Evolutionary conservation across 805 yeast genomes (phyloP).

Genomic region (Candida tallmaniae): DNA sequence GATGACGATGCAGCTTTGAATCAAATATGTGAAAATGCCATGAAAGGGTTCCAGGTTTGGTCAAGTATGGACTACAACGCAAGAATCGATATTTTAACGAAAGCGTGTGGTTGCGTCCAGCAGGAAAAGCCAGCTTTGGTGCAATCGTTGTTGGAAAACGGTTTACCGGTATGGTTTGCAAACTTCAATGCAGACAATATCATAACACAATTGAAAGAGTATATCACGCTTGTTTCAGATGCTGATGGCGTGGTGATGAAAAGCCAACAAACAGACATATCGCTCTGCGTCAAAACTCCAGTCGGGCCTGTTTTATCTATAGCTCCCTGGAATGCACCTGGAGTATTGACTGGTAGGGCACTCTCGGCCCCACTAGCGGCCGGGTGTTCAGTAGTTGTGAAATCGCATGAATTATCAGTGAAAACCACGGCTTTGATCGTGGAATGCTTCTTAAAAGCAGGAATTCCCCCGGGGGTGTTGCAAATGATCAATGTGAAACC

Average conservation of each 20-base stretch:
- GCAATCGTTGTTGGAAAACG: constrained; percentile 19
- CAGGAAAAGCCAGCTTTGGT: neutral
- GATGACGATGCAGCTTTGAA: constrained; percentile 3
- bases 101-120: constrained; percentile 6
- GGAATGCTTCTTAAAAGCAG: constrained; percentile 31
- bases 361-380: constrained; percentile 44
- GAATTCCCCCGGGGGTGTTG: constrained; percentile 32
- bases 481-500: constrained; percentile 30
- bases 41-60: constrained; percentile 27
- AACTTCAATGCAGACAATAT: constrained; percentile 27
- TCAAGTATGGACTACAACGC: constrained; percentile 12
- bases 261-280: constrained; percentile 14
- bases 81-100: constrained; percentile 16
- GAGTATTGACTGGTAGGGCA: constrained; percentile 34
- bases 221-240: constrained; percentile 16
- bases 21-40: constrained; percentile 16
- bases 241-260: constrained; percentile 15
- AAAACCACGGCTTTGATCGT: constrained; percentile 25
- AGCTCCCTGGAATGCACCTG: constrained; percentile 50
- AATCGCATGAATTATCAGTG: constrained; percentile 39
- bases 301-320: constrained; percentile 44
- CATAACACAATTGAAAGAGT: constrained; percentile 26
- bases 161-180: constrained; percentile 33
- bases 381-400: constrained; percentile 44
- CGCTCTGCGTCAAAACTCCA: constrained; percentile 33